Percentiles rank a stretch among this genome's conserved stretches.
These are phyloP conservation scores for Diplocarpon rosae DNA, from an alignment of 2,329 filamentous ascomycete species.

Conservation along the genomic window DNA sequence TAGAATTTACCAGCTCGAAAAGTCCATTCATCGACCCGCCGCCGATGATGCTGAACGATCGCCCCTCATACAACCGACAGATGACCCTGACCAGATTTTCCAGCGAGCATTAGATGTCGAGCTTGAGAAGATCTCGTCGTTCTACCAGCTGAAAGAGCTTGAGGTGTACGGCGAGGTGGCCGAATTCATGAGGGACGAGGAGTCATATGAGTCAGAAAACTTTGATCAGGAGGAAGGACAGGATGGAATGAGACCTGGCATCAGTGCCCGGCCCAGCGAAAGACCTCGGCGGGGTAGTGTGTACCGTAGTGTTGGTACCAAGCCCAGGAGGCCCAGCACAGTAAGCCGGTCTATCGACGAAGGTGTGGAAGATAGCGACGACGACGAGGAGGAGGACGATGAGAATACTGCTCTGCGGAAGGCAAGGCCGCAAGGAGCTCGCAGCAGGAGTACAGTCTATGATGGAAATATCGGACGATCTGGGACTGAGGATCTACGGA, in stretches of 20 bases:
- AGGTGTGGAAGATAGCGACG: constrained; percentile 51
- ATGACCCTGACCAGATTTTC: constrained; percentile 73
- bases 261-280: constrained; percentile 32
- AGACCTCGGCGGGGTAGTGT: constrained; percentile 37
- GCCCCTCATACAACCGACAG: constrained; percentile 60
- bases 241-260: constrained; percentile 30
- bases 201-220: constrained; percentile 42
- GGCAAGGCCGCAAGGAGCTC: constrained; percentile 25
- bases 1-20: constrained; percentile 93
- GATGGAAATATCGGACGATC: constrained; percentile 14
- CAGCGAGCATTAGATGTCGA: constrained; percentile 73
- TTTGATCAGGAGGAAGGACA: constrained; percentile 26
- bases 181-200: constrained; percentile 64
- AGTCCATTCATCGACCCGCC: constrained; percentile 55
- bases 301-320: constrained; percentile 38
- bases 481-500: constrained; percentile 42
- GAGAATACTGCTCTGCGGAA: constrained; percentile 39
- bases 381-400: constrained; percentile 54
- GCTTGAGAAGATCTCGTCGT: constrained; percentile 85
- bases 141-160: constrained; percentile 80
- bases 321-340: constrained; percentile 34
- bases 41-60: constrained; percentile 69
- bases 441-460: constrained; percentile 26
- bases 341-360: constrained; percentile 40
- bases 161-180: constrained; percentile 78